Percentiles rank a stretch among this genome's conserved stretches.
phyloP scores from a whole-genome alignment of 129 eudicot genomes.

The Flaveria ramosissima region DNA sequence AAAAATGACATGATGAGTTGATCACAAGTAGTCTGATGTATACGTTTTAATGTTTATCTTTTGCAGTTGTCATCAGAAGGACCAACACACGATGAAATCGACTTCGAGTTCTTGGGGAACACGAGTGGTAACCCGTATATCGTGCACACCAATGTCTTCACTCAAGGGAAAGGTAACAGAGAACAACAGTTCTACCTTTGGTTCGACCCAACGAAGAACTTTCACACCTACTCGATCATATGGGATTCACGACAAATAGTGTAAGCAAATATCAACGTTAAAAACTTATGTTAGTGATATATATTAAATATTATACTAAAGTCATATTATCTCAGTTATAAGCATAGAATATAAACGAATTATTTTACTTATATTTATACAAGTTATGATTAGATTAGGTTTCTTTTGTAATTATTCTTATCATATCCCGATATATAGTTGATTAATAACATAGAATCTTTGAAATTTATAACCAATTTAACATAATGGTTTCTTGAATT shows the following conservation, averaged over 20 bases:
- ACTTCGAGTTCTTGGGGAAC: conserved; percentile 83
- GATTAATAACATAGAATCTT: neutral
- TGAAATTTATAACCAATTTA: neutral
- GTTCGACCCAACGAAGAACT: conserved; percentile 83
- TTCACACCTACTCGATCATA: conserved; percentile 77
- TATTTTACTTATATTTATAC: too few relatives aligned
- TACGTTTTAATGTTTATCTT: conserved; percentile 9
- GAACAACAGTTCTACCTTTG: conserved; percentile 82
- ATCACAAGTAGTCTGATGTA: conserved; percentile 17
- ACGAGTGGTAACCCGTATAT: conserved; percentile 64
- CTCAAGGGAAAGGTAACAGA: conserved; percentile 72
- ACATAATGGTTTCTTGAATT: neutral
- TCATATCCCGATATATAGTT: too few relatives aligned
- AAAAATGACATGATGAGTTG: conserved; percentile 17
- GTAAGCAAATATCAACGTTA: conserved; percentile 41
- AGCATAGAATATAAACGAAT: too few relatives aligned
- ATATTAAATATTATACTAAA: too few relatives aligned
- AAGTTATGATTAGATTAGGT: too few relatives aligned
- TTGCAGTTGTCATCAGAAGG: conserved; percentile 77
- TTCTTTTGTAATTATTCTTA: too few relatives aligned
- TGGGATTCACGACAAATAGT: conserved; percentile 72
- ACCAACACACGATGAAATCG: conserved; percentile 79
- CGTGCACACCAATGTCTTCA: conserved; percentile 73
- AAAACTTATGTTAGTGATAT: too few relatives aligned
- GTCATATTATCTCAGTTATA: too few relatives aligned